These are phyloP conservation scores for Lasiodiplodia gonubiensis DNA, from an alignment of 2,329 filamentous ascomycete species.

Conservation along the genomic window DNA sequence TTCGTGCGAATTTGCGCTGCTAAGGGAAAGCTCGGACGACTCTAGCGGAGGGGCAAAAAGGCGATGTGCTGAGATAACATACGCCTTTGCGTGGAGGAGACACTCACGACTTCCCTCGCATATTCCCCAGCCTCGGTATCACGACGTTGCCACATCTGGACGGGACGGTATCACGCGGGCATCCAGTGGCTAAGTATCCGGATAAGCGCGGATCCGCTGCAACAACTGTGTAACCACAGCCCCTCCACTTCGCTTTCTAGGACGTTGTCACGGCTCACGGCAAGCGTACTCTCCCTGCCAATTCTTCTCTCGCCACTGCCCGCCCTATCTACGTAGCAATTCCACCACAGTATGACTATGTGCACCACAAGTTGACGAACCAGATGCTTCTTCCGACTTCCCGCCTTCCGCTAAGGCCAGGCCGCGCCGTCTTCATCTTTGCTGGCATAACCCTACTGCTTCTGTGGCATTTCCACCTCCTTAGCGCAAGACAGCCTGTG, in stretches of 20 bases:
- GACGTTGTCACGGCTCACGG: background rate
- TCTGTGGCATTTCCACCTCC: constrained; percentile 17
- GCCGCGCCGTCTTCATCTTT: constrained; percentile 16
- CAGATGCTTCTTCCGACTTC: constrained; percentile 21
- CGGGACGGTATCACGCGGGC: constrained; percentile 14
- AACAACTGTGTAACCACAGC: constrained; percentile 1
- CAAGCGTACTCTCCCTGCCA: background rate
- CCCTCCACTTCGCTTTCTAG: background rate
- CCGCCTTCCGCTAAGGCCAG: constrained; percentile 19
- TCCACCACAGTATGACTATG: constrained; percentile 2
- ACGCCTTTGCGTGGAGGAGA: background rate
- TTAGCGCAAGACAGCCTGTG: constrained; percentile 8
- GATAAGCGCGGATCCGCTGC: constrained; percentile 13
- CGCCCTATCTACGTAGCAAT: background rate
- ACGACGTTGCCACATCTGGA: constrained; percentile 13
- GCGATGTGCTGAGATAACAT: background rate
- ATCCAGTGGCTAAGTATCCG: background rate
- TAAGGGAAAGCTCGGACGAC: background rate
- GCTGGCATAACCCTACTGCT: constrained; percentile 10
- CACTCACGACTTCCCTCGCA: constrained; percentile 15
- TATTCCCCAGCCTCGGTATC: background rate
- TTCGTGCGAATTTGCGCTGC: background rate
- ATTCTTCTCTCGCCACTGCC: background rate
- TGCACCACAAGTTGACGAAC: background rate
- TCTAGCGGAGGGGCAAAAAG: background rate